Evolutionary conservation across 2,329 filamentous ascomycete species (phyloP), one percentile per base, ranked within the genome.

Genomic region (Xylaria sp.): DNA sequence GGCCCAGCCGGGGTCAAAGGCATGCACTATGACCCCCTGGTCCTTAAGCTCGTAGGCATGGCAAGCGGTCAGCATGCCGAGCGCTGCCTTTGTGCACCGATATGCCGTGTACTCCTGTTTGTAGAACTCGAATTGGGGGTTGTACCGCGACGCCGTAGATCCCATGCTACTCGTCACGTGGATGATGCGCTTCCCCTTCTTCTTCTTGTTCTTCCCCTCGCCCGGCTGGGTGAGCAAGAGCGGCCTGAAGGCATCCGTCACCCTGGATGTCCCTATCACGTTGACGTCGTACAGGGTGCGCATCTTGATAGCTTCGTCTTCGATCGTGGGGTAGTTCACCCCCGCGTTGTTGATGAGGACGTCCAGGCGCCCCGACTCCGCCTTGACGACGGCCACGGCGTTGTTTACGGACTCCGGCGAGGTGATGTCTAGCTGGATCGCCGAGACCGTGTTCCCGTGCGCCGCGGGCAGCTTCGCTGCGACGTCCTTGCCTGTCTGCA

Each of bases 301-400:
- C 66, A 75, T 70, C 59, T 69, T 70, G 23, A 16, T 44, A 1
- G 68, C 60, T 29, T 63, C 63, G 64, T 74, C 69, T 40, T 54
- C 8, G 8, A 63, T 54, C n/a, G 25, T 40, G 27, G 27, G 25
- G 58, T 47, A 18, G 25, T 65, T 71, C 40, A 69, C 64, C 18
- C 69, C 72, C 27, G 69, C 72, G 51, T 75, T 75, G 64, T 74
- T 73, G 58, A 74, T 61, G 12, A 75, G 69, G 37, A 72, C 63
- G 48, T 75, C 73, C 13, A 75, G 44, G 2, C 72, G 68, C 13
- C 72, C 73, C 1, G 37, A 53, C 10, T 70, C 53, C 9, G 65
- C 51, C 47, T 70, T 44, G 23, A 73, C 69, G 4, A 51, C 25
- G 1, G 63, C 57, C 8, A 63, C 72, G 23, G 72, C 73, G 27